Evolutionary conservation across 495 filamentous ascomycete species (phyloP), one percentile per base, ranked within the genome.

Genomic region (Lophiotrema nucula): DNA sequence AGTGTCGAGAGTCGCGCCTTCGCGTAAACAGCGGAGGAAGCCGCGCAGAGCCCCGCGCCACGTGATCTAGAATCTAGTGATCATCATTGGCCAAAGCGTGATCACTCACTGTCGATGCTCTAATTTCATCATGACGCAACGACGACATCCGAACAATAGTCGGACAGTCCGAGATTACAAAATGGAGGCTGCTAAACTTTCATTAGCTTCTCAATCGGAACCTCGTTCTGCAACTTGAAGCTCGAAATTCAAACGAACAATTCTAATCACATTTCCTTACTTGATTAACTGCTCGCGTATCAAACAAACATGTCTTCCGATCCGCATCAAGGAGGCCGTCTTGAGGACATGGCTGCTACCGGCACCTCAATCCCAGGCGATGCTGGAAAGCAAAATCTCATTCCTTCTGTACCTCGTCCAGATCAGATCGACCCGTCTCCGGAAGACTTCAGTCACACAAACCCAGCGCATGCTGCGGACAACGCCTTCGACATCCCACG

Each of bases 391-490:
- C 74, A 75, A 64, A 73, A 73, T 67, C 77, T 67, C 18, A 79
- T 84, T 54, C 78, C 81, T 22, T 83, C 82, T 12, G 77, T 80
- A 12, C 77, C 82, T 18, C 79, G 78, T 13, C 81, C 78, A 0
- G 74, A 80, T 59, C 80, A 84, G 51, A 64, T 63, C 41, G 41
- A 68, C 53, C 68, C 73, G 21, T 37, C 39, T 23, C 57, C 75
- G 53, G 33, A 58, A 3, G 66, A 67, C 19, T 55, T 52, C 44
- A 41, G 33, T 22, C 53, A 62, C n/a, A 24, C 76, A 0, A 68
- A 70, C 18, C 56, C 71, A 2, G 76, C 75, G 8, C 67, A 67
- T n/a, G 79, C 76, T 0, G 78, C 74, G 1, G 79, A 81, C 57
- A 83, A 84, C 49, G 68, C 72, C 16, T 76, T 68, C 22, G 78